Evolutionary conservation across 2,329 filamentous ascomycete species (phyloP), one percentile per base, ranked within the genome.

Genomic region (Claviceps humidiphila): DNA sequence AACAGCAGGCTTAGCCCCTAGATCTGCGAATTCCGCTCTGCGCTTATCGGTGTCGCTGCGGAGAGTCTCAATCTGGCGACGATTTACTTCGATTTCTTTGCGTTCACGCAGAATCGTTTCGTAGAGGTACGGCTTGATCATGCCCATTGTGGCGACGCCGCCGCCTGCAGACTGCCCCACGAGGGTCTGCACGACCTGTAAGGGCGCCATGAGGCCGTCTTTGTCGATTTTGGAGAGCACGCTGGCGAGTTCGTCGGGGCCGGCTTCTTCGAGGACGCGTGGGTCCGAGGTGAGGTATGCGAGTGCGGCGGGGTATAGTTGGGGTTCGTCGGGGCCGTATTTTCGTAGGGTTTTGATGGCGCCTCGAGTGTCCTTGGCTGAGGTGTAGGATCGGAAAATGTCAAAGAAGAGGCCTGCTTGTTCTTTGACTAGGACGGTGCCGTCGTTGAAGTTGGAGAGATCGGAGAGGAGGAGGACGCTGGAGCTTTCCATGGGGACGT

Each of bases 121-220:
- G 57, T 86, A 81, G 2, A 98, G 81, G 67, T 98, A 98, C 5
- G 84, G 82, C 69, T 96, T 97, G 56, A 98, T 85, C 78, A 97
- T 89, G 49, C 91, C 93, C 87, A 98, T 96, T 0, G 89, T 97
- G 1, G 94, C 91, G 2, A 96, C 88, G 5, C 83, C 66, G 6
- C 66, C 63, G 16, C 64, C 61, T 0, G 55, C 70, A 53, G 64
- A 74, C 67, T 77, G 73, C n/a, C 74, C 73, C 2, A 97, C 72
- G 0, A 98, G 78, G 0, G 90, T 93, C 67, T 98, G 91, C 16
- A 98, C 93, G 37, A 98, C 93, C 66, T 98, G 93, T 4, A 98
- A 73, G 0, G 93, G 93, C 0, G 93, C 91, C 87, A 98, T 93
- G 40, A 98, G 78, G 1, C 88, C 85, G 60, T 95, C 89, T 56